phyloP scores from a whole-genome alignment of 2,329 filamentous ascomycete species.

The Boeremia lycopersici region DNA sequence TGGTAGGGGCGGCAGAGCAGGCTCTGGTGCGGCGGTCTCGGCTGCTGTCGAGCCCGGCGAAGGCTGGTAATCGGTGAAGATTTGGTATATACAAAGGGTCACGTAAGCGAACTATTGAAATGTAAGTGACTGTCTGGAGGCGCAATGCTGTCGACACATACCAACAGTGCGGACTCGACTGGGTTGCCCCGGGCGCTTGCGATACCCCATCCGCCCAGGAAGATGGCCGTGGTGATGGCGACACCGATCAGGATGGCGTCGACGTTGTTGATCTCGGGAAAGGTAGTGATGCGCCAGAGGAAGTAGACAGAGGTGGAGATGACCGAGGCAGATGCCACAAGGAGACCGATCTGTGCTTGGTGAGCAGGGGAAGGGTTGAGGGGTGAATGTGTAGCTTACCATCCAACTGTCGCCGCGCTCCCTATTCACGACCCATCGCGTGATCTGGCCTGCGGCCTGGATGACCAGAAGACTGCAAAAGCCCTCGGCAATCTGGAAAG shows the following conservation, averaged over 20 bases:
- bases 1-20: slow-evolving; percentile 94
- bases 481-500: slow-evolving; percentile 93
- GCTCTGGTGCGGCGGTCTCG: slow-evolving; percentile 62
- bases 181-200: slow-evolving; percentile 92
- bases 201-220: slow-evolving; percentile 92
- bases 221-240: slow-evolving; percentile 88
- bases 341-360: slow-evolving; percentile 74
- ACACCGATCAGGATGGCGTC: slow-evolving; percentile 93
- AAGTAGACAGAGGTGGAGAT: slow-evolving; percentile 96
- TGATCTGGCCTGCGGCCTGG: slow-evolving; percentile 91
- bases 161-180: slow-evolving; percentile 87
- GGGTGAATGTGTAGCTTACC: slow-evolving; percentile 60
- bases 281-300: slow-evolving; percentile 91
- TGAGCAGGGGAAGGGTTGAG: slow-evolving; percentile 31
- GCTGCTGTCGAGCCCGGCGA: slow-evolving; percentile 64
- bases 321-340: slow-evolving; percentile 86
- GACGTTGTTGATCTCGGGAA: slow-evolving; percentile 89
- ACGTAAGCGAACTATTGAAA: slow-evolving; percentile 78
- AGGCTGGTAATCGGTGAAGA: slow-evolving; percentile 96
- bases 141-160: slow-evolving; percentile 29
- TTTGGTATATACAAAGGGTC: slow-evolving; percentile 98
- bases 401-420: slow-evolving; percentile 96
- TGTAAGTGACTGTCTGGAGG: slow-evolving; percentile 10
- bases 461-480: slow-evolving; percentile 97
- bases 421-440: slow-evolving; percentile 90